Evolutionary conservation across 768 basidiomycete genomes (phyloP), one percentile per base, ranked within the genome.

Genomic region (Paxillus involutus): DNA sequence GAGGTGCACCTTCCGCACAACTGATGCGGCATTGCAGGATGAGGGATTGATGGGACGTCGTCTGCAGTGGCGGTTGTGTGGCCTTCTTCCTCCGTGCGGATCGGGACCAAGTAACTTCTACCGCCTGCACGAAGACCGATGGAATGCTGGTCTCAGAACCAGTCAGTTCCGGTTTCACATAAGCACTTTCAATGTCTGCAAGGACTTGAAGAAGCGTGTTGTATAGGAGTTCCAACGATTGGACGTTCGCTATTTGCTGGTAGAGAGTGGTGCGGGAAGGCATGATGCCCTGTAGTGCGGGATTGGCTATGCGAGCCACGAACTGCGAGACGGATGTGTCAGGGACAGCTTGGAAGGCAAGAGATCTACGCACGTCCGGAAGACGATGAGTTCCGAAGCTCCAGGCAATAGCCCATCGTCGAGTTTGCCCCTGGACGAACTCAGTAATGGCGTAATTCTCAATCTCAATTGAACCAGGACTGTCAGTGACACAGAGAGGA

Each of bases 341-440:
- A 69, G 19, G 76, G 7, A 39, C n/a, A 13, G 19, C 24, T 29
- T 35, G 30, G 12, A 17, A 30, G 52, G 19, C 39, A 24, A 21
- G 13, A 36, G 16, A 26, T 44, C 11, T 29, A 75, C 90, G 48
- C 66, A 94, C 96, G 58, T 97, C 93, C 1, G 91, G 86, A 30
- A 97, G 71, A 7, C 84, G 83, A 13, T 66, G 67, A 29, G 80
- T 77, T 2, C 71, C 74, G 50, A 86, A 85, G 0, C 90, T 94
- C 96, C 96, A 98, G 0, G 81, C 92, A 2, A 98, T 70, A 0
- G 87, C 91, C 94, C 94, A 98, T n/a, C 97, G 82, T 2, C 88
- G 79, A 0, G 96, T 98, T 52, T 87, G 83, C 0, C 95, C 92
- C 70, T 94, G 94, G 3, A 86, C 74, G 44, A 95, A 88, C 59